These are phyloP conservation scores for Fusarium continuum DNA, from an alignment of 2,329 filamentous ascomycete genomes.

Conservation along the genomic window DNA sequence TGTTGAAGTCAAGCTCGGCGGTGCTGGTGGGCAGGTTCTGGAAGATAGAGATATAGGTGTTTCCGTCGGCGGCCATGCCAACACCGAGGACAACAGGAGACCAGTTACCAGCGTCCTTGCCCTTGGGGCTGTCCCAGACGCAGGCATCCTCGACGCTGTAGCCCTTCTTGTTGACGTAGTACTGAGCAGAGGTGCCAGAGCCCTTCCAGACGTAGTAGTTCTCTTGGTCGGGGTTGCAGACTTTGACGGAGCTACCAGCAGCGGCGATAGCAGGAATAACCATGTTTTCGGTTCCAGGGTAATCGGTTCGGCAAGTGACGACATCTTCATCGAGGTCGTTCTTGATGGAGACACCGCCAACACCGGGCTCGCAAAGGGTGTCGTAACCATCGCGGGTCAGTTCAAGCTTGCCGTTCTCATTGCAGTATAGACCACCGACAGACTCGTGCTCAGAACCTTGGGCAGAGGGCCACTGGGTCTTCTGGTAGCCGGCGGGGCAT, in stretches of 20 bases:
- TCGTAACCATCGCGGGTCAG: constrained; percentile 74
- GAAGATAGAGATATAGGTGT: constrained; percentile 85
- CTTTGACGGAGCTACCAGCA: constrained; percentile 65
- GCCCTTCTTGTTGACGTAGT: constrained; percentile 92
- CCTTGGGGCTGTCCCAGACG: constrained; percentile 69
- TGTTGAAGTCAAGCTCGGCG: constrained; percentile 77
- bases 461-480: constrained; percentile 83
- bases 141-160: constrained; percentile 74
- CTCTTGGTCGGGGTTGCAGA: constrained; percentile 79
- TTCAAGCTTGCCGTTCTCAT: constrained; percentile 74
- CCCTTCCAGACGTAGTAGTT: constrained; percentile 83
- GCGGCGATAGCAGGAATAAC: constrained; percentile 76
- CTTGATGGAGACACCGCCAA: constrained; percentile 74
- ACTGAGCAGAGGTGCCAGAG: constrained; percentile 85
- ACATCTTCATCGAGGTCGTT: constrained; percentile 76
- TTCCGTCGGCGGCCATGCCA: constrained; percentile 70
- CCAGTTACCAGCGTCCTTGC: constrained; percentile 78
- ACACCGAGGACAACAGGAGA: constrained; percentile 87
- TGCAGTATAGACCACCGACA: constrained; percentile 87
- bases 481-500: constrained; percentile 90
- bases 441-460: constrained; percentile 87
- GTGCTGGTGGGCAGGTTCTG: constrained; percentile 80
- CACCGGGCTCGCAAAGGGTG: constrained; percentile 79
- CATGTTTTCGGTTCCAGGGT: constrained; percentile 91
- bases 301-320: constrained; percentile 92